These are phyloP conservation scores for Cryptococcus amylolentus DNA, from an alignment of 1,284 basidiomycete species.

Conservation along the genomic window DNA sequence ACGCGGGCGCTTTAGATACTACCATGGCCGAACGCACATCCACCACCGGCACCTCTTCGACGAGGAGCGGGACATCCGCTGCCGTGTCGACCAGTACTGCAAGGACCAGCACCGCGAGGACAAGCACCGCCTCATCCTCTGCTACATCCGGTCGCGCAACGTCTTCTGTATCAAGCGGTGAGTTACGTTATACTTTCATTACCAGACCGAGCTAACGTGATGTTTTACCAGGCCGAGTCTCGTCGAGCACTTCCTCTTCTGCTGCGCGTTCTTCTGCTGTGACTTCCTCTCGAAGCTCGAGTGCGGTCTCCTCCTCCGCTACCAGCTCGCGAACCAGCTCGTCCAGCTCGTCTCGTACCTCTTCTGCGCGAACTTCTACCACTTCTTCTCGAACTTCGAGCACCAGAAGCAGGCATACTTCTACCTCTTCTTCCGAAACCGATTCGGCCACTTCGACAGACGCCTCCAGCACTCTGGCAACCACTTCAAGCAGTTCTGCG, in stretches of 20 bases:
- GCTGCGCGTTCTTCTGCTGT: neutral
- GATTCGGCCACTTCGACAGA: slow-evolving; percentile 5
- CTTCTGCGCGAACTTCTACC: neutral
- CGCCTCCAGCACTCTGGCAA: slow-evolving; percentile 2
- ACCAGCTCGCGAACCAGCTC: slow-evolving; percentile 2
- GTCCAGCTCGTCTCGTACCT: neutral
- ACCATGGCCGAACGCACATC: neutral
- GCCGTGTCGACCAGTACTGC: neutral
- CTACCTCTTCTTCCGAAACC: neutral
- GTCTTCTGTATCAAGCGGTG: too few relatives aligned
- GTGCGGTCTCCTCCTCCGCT: neutral
- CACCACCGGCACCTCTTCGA: neutral
- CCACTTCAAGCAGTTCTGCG: slow-evolving; percentile 5
- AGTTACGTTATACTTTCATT: too few relatives aligned
- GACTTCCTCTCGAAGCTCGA: neutral
- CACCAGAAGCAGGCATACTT: neutral
- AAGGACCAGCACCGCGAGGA: neutral
- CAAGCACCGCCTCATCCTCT: neutral
- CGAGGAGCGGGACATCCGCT: neutral
- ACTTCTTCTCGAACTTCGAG: neutral
- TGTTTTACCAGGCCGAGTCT: too few relatives aligned
- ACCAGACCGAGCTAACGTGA: too few relatives aligned
- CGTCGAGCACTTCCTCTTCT: neutral
- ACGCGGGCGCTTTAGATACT: too few relatives aligned
- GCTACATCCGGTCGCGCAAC: neutral